Conservation (phyloP, 176 grass and related monocot species). For the Chloris gayana region DNA sequence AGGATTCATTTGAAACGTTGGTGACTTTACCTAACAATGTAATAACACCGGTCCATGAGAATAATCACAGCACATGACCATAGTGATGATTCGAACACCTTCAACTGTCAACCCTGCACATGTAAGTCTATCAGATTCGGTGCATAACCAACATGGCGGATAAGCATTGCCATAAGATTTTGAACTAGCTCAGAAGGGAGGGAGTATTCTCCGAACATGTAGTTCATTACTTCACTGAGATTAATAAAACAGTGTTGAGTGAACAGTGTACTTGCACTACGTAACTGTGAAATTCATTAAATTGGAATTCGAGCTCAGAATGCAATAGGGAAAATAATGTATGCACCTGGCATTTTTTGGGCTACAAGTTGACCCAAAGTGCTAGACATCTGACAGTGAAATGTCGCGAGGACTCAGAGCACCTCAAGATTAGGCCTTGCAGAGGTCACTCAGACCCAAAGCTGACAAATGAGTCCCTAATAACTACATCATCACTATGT, state of each 20-base stretch:
- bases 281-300: background rate
- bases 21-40: conserved; percentile 23
- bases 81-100: conserved; percentile 31
- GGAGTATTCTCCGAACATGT: background rate
- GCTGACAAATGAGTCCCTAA: conserved; percentile 19
- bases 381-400: conserved; percentile 48
- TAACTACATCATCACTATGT: conserved; percentile 30
- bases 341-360: conserved; percentile 41
- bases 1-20: background rate
- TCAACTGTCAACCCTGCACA: conserved; percentile 10
- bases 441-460: conserved; percentile 42
- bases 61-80: conserved; percentile 38
- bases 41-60: conserved; percentile 28
- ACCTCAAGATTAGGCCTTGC: conserved; percentile 2
- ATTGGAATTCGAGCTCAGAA: background rate
- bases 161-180: background rate
- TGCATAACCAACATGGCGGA: background rate
- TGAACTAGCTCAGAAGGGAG: background rate
- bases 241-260: background rate
- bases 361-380: conserved; percentile 36
- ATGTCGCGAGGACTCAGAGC: conserved; percentile 31
- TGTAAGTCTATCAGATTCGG: conserved; percentile 13
- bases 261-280: background rate
- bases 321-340: background rate
- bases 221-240: background rate